A percentile compares a stretch with the other conserved stretches of the same genome.
phyloP scores from a whole-genome alignment of 305 asterid species.

The Rubia balearica region DNA sequence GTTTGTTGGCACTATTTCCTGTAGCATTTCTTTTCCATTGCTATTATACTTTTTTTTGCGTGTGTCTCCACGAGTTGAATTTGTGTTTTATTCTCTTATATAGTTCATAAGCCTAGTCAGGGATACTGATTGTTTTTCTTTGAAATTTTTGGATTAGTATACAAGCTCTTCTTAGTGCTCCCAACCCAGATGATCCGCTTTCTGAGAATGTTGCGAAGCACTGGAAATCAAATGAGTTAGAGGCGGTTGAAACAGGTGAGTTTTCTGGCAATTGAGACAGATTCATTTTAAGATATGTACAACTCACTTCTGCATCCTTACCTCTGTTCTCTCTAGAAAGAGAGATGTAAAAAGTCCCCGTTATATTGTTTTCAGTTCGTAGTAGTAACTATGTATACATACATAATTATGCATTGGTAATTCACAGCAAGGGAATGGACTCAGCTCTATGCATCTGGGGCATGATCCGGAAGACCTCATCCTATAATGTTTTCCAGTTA shows the following conservation, averaged over 20 bases:
- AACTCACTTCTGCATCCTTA: not conserved
- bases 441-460: constrained; percentile 31
- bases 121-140: constrained; percentile 4
- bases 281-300: not conserved
- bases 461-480: constrained; percentile 2
- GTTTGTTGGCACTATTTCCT: not conserved
- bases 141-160: constrained; percentile 44
- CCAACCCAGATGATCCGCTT: constrained; percentile 91
- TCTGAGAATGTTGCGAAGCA: constrained; percentile 97
- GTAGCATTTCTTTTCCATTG: not conserved
- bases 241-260: constrained; percentile 92
- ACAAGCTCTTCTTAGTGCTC: constrained; percentile 96
- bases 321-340: not conserved
- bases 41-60: not conserved
- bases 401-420: not conserved
- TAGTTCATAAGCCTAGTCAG: not conserved
- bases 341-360: not conserved
- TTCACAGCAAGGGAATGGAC: constrained; percentile 37
- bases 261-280: not conserved
- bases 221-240: constrained; percentile 86
- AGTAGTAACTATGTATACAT: not conserved
- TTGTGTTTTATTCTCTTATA: not conserved
- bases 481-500: too few relatives aligned
- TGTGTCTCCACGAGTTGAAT: too few relatives aligned
- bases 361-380: not conserved